Evolutionary conservation across 768 basidiomycete genomes (phyloP).

Genomic region (Termitomyces sp.): DNA sequence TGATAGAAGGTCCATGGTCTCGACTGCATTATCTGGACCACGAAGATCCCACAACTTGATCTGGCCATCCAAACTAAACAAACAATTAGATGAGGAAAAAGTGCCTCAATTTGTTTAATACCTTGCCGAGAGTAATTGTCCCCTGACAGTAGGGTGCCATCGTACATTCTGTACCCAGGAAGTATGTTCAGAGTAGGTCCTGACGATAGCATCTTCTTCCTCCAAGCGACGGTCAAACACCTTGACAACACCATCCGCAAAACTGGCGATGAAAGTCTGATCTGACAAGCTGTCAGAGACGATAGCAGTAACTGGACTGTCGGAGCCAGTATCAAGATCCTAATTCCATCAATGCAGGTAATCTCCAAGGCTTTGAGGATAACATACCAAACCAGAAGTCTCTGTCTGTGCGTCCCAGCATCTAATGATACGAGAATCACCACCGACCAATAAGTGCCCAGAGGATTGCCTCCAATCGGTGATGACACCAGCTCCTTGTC

Average conservation of each 20-base stretch:
- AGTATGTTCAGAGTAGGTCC: slow-evolving; percentile 68
- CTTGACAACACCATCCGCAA: slow-evolving; percentile 87
- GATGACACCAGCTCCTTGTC: slow-evolving; percentile 80
- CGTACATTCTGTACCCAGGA: slow-evolving; percentile 91
- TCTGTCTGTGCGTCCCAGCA: slow-evolving; percentile 97
- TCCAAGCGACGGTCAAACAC: slow-evolving; percentile 89
- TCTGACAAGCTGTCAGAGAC: slow-evolving; percentile 70
- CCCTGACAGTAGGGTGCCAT: slow-evolving; percentile 66
- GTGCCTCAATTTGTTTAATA: slow-evolving; percentile 22
- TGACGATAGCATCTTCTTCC: slow-evolving; percentile 77
- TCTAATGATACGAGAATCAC: slow-evolving; percentile 84
- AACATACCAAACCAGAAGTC: slow-evolving; percentile 61
- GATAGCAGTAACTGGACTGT: slow-evolving; percentile 85
- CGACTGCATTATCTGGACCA: slow-evolving; percentile 48
- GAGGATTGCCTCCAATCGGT: slow-evolving; percentile 91
- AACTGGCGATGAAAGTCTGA: slow-evolving; percentile 82
- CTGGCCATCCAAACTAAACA: slow-evolving; percentile 74
- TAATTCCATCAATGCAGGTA: slow-evolving; percentile 24
- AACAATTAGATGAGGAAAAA: not conserved
- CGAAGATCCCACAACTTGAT: slow-evolving; percentile 92
- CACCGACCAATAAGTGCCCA: slow-evolving; percentile 84
- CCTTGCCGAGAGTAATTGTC: slow-evolving; percentile 85
- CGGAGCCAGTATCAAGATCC: slow-evolving; percentile 88
- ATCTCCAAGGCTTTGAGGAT: not conserved
- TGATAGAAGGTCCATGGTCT: slow-evolving; percentile 61